Evolutionary conservation across 345 rosid genomes (phyloP).

Genomic region (Populus deltoides): DNA sequence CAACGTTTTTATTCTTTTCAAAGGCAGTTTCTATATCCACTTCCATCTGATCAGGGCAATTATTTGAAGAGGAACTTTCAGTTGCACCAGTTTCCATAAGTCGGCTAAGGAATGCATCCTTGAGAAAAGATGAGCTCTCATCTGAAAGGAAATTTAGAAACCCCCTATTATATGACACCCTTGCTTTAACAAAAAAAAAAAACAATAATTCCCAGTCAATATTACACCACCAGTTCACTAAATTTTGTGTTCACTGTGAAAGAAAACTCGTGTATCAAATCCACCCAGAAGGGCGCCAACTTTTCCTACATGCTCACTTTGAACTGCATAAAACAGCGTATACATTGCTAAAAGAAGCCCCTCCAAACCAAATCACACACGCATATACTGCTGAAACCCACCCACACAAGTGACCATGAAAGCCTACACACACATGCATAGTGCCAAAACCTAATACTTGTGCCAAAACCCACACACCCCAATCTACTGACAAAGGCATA

Average conservation of each 20-base stretch:
- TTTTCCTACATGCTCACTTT: neutral
- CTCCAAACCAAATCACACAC: neutral
- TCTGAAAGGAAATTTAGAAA: constrained; percentile 41
- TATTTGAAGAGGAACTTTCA: constrained; percentile 58
- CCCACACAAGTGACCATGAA: neutral
- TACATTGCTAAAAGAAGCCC: neutral
- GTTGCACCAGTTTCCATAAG: constrained; percentile 86
- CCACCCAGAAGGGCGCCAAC: neutral
- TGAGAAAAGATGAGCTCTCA: constrained; percentile 36
- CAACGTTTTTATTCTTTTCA: constrained; percentile 43
- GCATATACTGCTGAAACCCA: neutral
- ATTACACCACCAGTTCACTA: neutral
- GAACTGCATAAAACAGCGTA: neutral
- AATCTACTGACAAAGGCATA: neutral
- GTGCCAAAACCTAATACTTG: neutral
- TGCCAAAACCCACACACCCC: neutral
- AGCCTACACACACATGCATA: neutral
- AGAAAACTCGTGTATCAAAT: neutral
- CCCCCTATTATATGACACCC: constrained; percentile 23
- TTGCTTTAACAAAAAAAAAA: neutral
- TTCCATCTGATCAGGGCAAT: constrained; percentile 43
- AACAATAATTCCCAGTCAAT: neutral
- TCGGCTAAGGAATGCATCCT: constrained; percentile 66
- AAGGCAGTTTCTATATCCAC: constrained; percentile 36
- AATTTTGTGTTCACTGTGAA: neutral